A percentile compares a stretch with the other conserved stretches of the same genome.
phyloP scores from a whole-genome alignment of 768 basidiomycete genomes.

The Tephrocybe rancida region DNA sequence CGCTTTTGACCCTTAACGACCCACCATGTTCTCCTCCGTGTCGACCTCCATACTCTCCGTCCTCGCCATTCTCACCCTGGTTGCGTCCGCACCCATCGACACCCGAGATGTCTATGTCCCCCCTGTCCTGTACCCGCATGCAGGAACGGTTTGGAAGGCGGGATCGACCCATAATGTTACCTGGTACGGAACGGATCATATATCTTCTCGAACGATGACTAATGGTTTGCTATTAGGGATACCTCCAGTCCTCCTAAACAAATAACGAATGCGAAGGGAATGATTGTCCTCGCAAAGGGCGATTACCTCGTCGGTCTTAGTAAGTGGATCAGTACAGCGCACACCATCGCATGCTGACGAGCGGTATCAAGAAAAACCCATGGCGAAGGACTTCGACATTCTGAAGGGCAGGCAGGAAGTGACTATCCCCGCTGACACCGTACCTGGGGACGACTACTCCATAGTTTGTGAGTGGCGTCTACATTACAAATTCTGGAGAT shows the following conservation, averaged over 20 bases:
- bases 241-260: slow-evolving; percentile 39
- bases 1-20: background rate
- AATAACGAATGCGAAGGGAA: slow-evolving; percentile 49
- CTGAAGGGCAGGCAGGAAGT: slow-evolving; percentile 32
- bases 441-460: slow-evolving; percentile 34
- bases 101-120: slow-evolving; percentile 54
- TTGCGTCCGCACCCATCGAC: slow-evolving; percentile 31
- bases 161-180: slow-evolving; percentile 42
- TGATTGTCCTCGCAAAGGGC: slow-evolving; percentile 42
- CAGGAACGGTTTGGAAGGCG: slow-evolving; percentile 39
- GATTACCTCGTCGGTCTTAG: slow-evolving; percentile 29
- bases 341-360: background rate
- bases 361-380: slow-evolving; percentile 23
- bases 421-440: slow-evolving; percentile 34
- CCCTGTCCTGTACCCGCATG: slow-evolving; percentile 36
- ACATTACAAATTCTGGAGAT: background rate
- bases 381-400: slow-evolving; percentile 40
- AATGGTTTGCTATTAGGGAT: slow-evolving; percentile 32
- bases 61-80: slow-evolving; percentile 25
- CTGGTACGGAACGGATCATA: slow-evolving; percentile 35
- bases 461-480: slow-evolving; percentile 37
- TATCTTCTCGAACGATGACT: background rate
- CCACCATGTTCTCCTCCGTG: slow-evolving; percentile 12
- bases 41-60: slow-evolving; percentile 21
- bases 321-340: slow-evolving; percentile 16